Evolutionary conservation across 805 yeast species (phyloP), one percentile per base, ranked within the genome.

Genomic region (Lipomyces orientalis): DNA sequence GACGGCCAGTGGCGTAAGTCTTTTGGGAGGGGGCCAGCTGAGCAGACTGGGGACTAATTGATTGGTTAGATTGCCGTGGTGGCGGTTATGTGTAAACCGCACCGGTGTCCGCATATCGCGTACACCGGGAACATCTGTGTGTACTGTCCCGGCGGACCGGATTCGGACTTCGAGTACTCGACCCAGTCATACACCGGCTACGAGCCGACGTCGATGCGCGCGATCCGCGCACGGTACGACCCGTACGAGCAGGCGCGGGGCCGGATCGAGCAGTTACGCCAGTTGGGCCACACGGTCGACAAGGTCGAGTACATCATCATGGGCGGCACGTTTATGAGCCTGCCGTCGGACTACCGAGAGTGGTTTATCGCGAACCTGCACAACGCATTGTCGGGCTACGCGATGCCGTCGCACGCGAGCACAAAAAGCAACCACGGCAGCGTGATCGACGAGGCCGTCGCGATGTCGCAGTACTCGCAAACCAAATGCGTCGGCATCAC

Each of bases 1-100:
- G 79, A 95, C 99, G 0, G 99, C 99, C 0, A 90, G 97, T 10
- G 99, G 99, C 74, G 70, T 67, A 60, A 10, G 70, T 64, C 9
- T 5, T 10, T 31, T 16, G 5, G 10, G 37, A 29, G n/a, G n/a
- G n/a, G n/a, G n/a, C n/a, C n/a, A n/a, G n/a, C n/a, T n/a, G n/a
- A n/a, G n/a, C n/a, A n/a, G n/a, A n/a, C n/a, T n/a, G n/a, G n/a
- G n/a, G n/a, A n/a, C 31, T 33, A 51, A 31, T 60, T 7, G 49
- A 43, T n/a, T 52, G 33, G 10, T 33, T 29, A 64, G 65, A 97
- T 95, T 67, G 99, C 99, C 9, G 99, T 95, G 25, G 98, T 95
- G 57, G 99, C 99, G 0, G 98, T 95, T 39, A 95, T 95, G 98
- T 93, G 98, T 82, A 95, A 95, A 79, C 99, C 99, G 1, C 99